Conservation (phyloP, 768 basidiomycete genomes). For the Austroboletus eburneus region DNA sequence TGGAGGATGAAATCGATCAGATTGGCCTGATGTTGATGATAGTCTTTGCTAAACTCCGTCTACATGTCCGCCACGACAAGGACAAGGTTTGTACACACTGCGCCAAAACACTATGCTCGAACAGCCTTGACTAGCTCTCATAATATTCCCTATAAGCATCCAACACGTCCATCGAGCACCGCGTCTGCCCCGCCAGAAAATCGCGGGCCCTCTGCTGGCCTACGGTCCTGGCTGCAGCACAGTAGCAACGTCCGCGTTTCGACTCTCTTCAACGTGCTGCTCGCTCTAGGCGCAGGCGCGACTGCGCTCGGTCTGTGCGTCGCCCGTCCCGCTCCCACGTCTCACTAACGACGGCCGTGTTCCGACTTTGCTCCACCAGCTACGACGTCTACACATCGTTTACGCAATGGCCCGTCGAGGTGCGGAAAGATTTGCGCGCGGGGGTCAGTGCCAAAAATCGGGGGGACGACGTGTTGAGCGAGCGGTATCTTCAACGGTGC, state of each 20-base stretch:
- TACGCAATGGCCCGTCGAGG: constrained; percentile 62
- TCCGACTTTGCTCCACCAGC: too few species aligned
- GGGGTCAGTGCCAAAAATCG: constrained; percentile 61
- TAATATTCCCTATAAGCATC: background rate
- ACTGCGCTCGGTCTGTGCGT: constrained; percentile 45
- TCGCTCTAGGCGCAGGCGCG: constrained; percentile 35
- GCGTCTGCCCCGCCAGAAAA: background rate
- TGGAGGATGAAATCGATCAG: too few species aligned
- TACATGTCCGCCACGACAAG: too few species aligned
- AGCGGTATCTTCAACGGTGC: constrained; percentile 52
- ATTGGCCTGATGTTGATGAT: too few species aligned
- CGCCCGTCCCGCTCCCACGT: background rate
- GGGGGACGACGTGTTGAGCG: constrained; percentile 49
- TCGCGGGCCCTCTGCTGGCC: background rate
- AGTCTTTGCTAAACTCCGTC: too few species aligned
- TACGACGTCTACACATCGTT: constrained; percentile 54
- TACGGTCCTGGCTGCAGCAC: constrained; percentile 8
- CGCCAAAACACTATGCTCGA: background rate
- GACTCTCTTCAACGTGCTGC: constrained; percentile 36
- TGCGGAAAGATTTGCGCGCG: constrained; percentile 60
- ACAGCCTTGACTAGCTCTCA: background rate
- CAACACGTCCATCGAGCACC: constrained; percentile 4
- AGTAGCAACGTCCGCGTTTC: constrained; percentile 31
- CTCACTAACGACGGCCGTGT: too few species aligned
- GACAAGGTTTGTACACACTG: too few species aligned